Evolutionary conservation across 169 alveolate genomes (phyloP).

Genomic region (Pseudocohnilembus persalinus): DNA sequence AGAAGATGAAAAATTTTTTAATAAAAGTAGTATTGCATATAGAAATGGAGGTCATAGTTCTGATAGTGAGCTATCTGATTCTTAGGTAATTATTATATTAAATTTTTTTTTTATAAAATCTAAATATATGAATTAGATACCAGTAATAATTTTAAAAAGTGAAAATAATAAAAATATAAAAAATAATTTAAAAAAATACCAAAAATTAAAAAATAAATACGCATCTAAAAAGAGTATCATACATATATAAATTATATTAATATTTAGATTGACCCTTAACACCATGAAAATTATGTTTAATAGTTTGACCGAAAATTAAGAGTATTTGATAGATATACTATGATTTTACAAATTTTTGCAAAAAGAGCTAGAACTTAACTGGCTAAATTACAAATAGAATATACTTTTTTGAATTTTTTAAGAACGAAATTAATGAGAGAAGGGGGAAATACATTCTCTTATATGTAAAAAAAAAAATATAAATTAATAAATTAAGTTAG

Average conservation of each 20-base stretch:
- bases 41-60: slow-evolving; percentile 18
- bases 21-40: background rate
- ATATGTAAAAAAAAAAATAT: no score
- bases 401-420: slow-evolving; percentile 81
- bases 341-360: slow-evolving; percentile 83
- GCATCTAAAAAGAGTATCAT: no score
- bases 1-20: slow-evolving; percentile 40
- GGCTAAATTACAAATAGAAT: slow-evolving; percentile 76
- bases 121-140: no score
- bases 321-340: slow-evolving; percentile 82
- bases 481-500: no score
- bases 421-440: slow-evolving; percentile 74
- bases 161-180: no score
- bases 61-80: slow-evolving; percentile 15
- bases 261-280: background rate
- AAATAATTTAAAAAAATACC: no score
- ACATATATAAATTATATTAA: no score
- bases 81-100: background rate
- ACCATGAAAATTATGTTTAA: background rate
- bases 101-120: no score
- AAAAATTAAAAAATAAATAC: no score
- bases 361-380: slow-evolving; percentile 75
- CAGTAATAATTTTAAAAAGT: no score
- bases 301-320: slow-evolving; percentile 54
- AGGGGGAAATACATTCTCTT: slow-evolving; percentile 58